Base-by-base conservation (phyloP, 495 filamentous ascomycete species). In the Annulohypoxylon stygium region DNA sequence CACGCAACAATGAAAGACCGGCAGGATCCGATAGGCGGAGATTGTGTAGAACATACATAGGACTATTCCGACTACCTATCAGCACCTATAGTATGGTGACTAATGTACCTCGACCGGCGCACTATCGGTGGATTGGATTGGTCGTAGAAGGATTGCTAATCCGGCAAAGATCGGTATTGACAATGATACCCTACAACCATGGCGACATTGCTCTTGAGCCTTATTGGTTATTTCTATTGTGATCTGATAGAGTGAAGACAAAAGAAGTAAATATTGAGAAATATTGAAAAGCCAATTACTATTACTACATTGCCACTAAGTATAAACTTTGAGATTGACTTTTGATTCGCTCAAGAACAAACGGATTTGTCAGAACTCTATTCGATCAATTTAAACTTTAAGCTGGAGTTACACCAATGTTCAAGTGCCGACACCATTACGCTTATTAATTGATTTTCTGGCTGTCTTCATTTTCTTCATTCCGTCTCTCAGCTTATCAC, bases 101-200 rank as follows among this genome's bases (percentile, higher is more conserved):
- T 61, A 37, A 23, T 61, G 60, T 65, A 69, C 73, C 60, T 69
- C 53, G 43, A 58, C 67, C 23, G 54, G 61, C 65, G 61, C 53
- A 45, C 55, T 69, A 69, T 69, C 48, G 66, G 66, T 41, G 34
- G 5, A 23, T 59, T 54, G 33, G 11, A 65, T 53, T 62, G 33
- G 48, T 61, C 51, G 68, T 48, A 55, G 43, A 7, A 20, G 30
- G 30, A 69, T 70, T 58, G 60, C 18, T 26, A 62, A 63, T 48
- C 50, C 25, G 16, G 30, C 30, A 30, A 30, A 30, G 30, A 30
- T 30, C 30, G 30, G 3, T 30, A 30, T 30, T 30, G 20, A 11
- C 23, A 12, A 54, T 54, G 50, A 54, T 54, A 30, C 50, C 50
- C 25, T 54, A 54, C 50, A 33, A 11, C 50, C 50, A 54, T 54